These are phyloP conservation scores for Amanita polypyramis DNA, from an alignment of 768 basidiomycete genomes.

Conservation along the genomic window DNA sequence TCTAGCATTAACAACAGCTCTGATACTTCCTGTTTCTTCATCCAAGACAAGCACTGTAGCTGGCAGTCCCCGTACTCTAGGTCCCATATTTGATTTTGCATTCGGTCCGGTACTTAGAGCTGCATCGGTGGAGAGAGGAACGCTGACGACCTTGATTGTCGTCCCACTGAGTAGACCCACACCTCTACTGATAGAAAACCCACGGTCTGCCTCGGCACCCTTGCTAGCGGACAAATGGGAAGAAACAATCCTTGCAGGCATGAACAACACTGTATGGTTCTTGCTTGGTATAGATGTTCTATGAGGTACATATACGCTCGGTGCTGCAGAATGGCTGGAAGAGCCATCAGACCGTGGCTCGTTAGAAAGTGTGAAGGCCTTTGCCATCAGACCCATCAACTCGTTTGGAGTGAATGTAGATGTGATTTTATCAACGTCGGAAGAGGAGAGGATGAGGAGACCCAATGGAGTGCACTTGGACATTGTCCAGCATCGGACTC, in stretches of 20 bases:
- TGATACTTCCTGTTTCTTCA: constrained; percentile 56
- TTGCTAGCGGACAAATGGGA: background rate
- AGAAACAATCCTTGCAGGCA: constrained; percentile 58
- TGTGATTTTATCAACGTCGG: constrained; percentile 45
- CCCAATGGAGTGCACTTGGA: too few relatives aligned
- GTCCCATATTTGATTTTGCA: constrained; percentile 16
- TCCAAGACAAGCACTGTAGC: constrained; percentile 71
- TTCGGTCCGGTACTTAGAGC: too few relatives aligned
- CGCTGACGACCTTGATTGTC: constrained; percentile 72
- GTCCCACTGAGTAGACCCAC: too few relatives aligned
- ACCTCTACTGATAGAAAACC: too few relatives aligned
- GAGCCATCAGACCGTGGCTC: constrained; percentile 1
- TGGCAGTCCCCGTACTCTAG: constrained; percentile 44
- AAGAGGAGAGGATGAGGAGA: constrained; percentile 49
- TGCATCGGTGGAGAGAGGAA: constrained; percentile 44
- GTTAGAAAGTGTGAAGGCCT: constrained; percentile 43
- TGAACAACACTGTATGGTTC: constrained; percentile 62
- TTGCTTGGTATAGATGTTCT: constrained; percentile 43
- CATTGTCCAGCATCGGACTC: too few relatives aligned
- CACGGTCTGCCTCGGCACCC: constrained; percentile 9
- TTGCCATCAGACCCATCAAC: constrained; percentile 46
- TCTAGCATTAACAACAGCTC: constrained; percentile 70
- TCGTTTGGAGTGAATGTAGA: constrained; percentile 32
- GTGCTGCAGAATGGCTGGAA: constrained; percentile 1
- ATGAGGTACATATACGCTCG: constrained; percentile 36